Evolutionary conservation across 345 rosid genomes (phyloP).

Genomic region (Schrenkiella parvula): DNA sequence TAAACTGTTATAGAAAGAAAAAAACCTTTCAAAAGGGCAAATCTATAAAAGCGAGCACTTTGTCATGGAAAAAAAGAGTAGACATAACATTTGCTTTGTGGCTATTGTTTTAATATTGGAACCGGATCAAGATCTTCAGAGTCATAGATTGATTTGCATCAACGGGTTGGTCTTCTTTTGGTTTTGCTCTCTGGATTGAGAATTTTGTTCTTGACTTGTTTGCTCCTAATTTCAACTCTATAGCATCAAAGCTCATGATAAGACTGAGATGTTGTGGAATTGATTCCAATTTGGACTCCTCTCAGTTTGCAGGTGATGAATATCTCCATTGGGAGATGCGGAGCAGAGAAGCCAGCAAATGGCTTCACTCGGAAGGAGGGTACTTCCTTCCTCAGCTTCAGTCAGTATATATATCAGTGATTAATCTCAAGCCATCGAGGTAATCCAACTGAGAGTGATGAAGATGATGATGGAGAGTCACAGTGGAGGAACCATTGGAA

Average conservation of each 20-base stretch:
- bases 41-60: constrained; percentile 4
- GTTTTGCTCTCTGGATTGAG: background rate
- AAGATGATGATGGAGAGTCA: too few species aligned
- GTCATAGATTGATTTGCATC: background rate
- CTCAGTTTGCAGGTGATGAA: too few species aligned
- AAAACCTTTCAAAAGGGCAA: background rate
- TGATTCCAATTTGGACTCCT: too few species aligned
- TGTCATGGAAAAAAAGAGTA: background rate
- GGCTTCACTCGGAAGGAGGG: background rate
- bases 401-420: background rate
- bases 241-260: background rate
- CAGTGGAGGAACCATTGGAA: too few species aligned
- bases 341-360: too few species aligned
- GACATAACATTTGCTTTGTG: background rate
- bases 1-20: constrained; percentile 5
- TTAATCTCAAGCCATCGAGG: background rate
- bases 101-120: background rate
- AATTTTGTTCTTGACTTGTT: background rate
- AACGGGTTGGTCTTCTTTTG: background rate
- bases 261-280: background rate
- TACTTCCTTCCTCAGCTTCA: background rate
- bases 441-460: background rate
- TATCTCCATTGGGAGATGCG: background rate
- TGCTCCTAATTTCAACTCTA: background rate
- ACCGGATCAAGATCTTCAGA: background rate